Conservation (phyloP, 2,329 filamentous ascomycete genomes). For the Geoglossum cookeanum region DNA sequence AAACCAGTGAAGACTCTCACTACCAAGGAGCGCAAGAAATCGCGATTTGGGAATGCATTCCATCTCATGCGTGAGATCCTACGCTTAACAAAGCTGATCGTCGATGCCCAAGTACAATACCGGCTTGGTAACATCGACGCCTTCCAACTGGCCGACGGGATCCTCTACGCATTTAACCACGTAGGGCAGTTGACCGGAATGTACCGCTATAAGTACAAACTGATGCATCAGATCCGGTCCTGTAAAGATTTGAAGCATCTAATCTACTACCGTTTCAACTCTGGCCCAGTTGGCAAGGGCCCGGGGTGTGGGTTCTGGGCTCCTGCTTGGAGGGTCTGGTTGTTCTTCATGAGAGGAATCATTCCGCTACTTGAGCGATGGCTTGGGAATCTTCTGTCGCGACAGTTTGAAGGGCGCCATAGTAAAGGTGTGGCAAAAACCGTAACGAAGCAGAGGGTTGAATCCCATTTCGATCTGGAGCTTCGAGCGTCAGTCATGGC, state of each 20-base stretch:
- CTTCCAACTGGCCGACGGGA: conserved; percentile 95
- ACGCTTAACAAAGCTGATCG: conserved; percentile 87
- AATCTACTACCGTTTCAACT: conserved; percentile 98
- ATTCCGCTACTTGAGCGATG: conserved; percentile 92
- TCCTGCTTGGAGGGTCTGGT: conserved; percentile 94
- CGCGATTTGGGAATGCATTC: conserved; percentile 95
- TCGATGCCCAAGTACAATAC: conserved; percentile 96
- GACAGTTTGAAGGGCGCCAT: conserved; percentile 95
- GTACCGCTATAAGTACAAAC: conserved; percentile 99
- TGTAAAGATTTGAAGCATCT: conserved; percentile 98
- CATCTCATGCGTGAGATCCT: conserved; percentile 97
- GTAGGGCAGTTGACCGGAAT: conserved; percentile 96
- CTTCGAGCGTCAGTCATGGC: conserved; percentile 97
- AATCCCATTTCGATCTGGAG: conserved; percentile 95
- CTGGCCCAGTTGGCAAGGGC: conserved; percentile 87
- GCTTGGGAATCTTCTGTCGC: conserved; percentile 89
- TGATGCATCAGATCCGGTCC: conserved; percentile 98
- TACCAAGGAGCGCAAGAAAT: conserved; percentile 98
- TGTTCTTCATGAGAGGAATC: conserved; percentile 98
- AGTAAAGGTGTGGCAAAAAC: conserved; percentile 99
- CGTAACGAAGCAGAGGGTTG: conserved; percentile 95
- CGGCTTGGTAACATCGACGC: conserved; percentile 95
- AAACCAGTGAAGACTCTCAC: conserved; percentile 98
- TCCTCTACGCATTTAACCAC: conserved; percentile 98
- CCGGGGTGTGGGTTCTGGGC: conserved; percentile 98